Evolutionary conservation across 805 yeast genomes (phyloP).

Genomic region (Sungouiozyma ichnusensis): DNA sequence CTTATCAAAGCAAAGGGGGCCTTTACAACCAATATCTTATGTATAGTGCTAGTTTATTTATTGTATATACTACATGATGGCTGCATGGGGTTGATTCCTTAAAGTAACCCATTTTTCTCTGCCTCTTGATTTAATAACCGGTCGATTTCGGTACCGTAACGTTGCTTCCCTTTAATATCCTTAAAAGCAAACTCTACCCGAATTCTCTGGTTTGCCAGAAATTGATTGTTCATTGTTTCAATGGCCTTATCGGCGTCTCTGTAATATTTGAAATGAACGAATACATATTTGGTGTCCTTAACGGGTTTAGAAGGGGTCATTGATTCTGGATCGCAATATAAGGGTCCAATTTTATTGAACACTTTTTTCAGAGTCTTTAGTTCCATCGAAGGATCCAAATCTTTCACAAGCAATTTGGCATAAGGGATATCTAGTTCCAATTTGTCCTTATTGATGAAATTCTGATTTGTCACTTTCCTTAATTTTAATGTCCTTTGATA

Average conservation of each 20-base stretch:
- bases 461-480: constrained; percentile 31
- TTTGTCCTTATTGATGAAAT: constrained; percentile 12
- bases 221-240: constrained; percentile 53
- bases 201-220: constrained; percentile 56
- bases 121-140: constrained; percentile 61
- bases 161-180: constrained; percentile 38
- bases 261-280: constrained; percentile 53
- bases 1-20: too few relatives aligned
- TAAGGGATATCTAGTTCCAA: constrained; percentile 35
- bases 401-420: constrained; percentile 61
- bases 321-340: constrained; percentile 37
- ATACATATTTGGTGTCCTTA: constrained; percentile 39
- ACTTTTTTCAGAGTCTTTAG: constrained; percentile 41
- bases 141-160: constrained; percentile 76
- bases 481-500: constrained; percentile 53
- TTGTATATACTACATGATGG: background rate
- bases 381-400: constrained; percentile 58
- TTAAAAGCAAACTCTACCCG: constrained; percentile 63
- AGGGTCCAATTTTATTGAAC: constrained; percentile 55
- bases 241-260: constrained; percentile 65
- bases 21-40: too few relatives aligned
- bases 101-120: constrained; percentile 30
- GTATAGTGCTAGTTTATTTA: too few relatives aligned
- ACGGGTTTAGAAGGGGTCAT: constrained; percentile 31
- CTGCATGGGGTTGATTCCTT: background rate